Percentiles rank a stretch among this genome's conserved stretches.
Evolutionary conservation across 768 basidiomycete species (phyloP).

Genomic region (Termitomyces sp.): DNA sequence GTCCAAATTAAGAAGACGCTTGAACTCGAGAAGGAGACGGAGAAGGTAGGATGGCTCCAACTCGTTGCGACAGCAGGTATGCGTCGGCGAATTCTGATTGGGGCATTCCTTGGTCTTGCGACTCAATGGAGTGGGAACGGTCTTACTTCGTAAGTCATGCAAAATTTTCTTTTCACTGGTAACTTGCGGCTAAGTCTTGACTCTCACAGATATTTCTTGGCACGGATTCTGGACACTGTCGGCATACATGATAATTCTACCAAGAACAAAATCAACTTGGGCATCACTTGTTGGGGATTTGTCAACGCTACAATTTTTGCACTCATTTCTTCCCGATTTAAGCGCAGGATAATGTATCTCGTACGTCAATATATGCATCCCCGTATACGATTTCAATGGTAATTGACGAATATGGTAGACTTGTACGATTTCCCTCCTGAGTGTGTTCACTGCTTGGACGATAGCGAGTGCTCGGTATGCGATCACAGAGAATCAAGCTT

Average conservation of each 20-base stretch:
- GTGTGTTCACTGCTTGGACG: constrained; percentile 56
- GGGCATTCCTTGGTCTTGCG: constrained; percentile 50
- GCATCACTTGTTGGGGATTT: constrained; percentile 53
- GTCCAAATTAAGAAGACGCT: constrained; percentile 55
- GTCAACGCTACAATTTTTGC: constrained; percentile 53
- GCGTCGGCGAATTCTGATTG: constrained; percentile 50
- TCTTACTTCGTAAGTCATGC: constrained; percentile 39
- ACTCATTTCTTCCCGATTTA: constrained; percentile 45
- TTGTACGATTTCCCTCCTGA: constrained; percentile 46
- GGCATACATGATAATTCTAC: constrained; percentile 48
- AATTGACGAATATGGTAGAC: constrained; percentile 27
- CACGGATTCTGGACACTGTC: constrained; percentile 51
- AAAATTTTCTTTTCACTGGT: background rate
- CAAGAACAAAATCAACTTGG: constrained; percentile 59
- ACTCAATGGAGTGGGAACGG: constrained; percentile 70
- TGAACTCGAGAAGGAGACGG: constrained; percentile 47
- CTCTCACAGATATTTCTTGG: constrained; percentile 46
- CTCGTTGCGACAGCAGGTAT: constrained; percentile 47
- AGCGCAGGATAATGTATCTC: constrained; percentile 47
- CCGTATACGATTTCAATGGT: background rate
- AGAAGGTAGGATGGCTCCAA: constrained; percentile 46
- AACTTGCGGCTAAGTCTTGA: background rate
- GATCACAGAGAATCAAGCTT: constrained; percentile 38
- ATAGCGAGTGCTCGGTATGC: constrained; percentile 49
- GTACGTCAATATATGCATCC: constrained; percentile 26